Evolutionary conservation across 2,329 filamentous ascomycete species (phyloP), one percentile per base, ranked within the genome.

Genomic region (Trichoderma citrinoviride): DNA sequence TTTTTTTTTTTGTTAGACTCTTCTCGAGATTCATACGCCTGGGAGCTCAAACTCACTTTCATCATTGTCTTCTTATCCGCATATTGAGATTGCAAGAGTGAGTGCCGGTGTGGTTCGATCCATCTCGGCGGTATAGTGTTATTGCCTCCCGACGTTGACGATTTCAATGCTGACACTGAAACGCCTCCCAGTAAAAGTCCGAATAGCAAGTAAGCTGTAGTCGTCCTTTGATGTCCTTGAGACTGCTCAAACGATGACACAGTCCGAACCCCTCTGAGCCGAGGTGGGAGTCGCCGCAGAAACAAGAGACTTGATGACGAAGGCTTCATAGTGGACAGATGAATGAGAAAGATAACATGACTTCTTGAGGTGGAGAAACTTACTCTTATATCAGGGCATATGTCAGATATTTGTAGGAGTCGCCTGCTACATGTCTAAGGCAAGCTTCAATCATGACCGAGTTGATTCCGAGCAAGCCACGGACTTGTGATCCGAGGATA

Each of bases 1-100:
- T 5, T 47, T 29, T 10, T 47, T 5, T 47, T 29, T 10, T 47
- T 12, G 17, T 47, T 55, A 47, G 27, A 10, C 27, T 15, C 19
- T 27, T 47, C 10, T 29, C 29, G 5, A 29, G 25, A 40, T 7
- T 15, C 7, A 10, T 15, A 6, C 8, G 15, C 29, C 27, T 4
- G 6, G 15, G 12, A 5, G 27, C 15, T 19, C 10, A 50, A 50
- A 43, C 64, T 10, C 46, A 71, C 70, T 55, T 69, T 68, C 4
- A 69, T 56, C 70, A 70, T 73, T 0, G 71, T 69, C 17, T 61
- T 64, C 17, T 61, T 63, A 55, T 73, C 70, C 1, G 71, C 71
- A 68, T 73, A 73, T 6, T 64, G 56, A n/a, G 65, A 54, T 17
- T 10, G 44, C 7, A 57, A 25, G 3, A 15, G 21, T 10, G 37